These are phyloP conservation scores for Polysphondylium violaceum DNA, from an alignment of 78 protist genomes.

Conservation along the genomic window DNA sequence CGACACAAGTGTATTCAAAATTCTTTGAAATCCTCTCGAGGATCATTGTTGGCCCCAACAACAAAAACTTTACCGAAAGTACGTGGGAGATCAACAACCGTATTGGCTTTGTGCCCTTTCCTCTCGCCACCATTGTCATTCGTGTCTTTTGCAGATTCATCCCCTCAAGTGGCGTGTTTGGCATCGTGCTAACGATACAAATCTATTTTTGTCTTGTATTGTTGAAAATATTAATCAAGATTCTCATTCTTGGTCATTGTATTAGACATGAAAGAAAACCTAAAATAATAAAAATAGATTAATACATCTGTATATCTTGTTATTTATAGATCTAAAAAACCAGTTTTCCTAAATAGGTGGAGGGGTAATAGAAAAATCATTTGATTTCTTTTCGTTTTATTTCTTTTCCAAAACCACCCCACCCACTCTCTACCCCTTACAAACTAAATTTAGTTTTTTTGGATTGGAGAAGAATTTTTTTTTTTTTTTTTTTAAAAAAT, in stretches of 20 bases:
- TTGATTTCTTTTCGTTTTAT: too few relatives aligned
- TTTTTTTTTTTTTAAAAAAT: background rate
- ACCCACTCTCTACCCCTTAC: too few relatives aligned
- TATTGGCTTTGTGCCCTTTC: slow-evolving; percentile 84
- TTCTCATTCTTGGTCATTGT: slow-evolving; percentile 43
- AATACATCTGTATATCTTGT: too few relatives aligned
- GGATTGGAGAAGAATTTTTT: too few relatives aligned
- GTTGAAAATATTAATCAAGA: slow-evolving; percentile 51
- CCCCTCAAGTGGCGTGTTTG: slow-evolving; percentile 5
- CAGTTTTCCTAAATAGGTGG: too few relatives aligned
- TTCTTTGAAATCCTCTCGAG: slow-evolving; percentile 11
- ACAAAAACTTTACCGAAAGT: slow-evolving; percentile 49
- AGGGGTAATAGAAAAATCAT: too few relatives aligned
- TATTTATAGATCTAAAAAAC: too few relatives aligned
- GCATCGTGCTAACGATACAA: slow-evolving; percentile 4
- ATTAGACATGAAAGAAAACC: slow-evolving; percentile 13
- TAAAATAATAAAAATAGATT: too few relatives aligned
- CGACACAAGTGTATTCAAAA: slow-evolving; percentile 34
- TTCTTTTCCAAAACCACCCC: too few relatives aligned
- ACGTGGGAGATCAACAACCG: slow-evolving; percentile 52
- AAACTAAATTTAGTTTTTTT: too few relatives aligned
- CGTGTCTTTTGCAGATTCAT: slow-evolving; percentile 30
- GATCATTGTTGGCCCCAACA: slow-evolving; percentile 33
- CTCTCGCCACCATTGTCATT: slow-evolving; percentile 58
- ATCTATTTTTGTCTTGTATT: slow-evolving; percentile 38